Base-by-base conservation (phyloP, 805 yeast genomes). In the Metschnikowia henanensis region DNA sequence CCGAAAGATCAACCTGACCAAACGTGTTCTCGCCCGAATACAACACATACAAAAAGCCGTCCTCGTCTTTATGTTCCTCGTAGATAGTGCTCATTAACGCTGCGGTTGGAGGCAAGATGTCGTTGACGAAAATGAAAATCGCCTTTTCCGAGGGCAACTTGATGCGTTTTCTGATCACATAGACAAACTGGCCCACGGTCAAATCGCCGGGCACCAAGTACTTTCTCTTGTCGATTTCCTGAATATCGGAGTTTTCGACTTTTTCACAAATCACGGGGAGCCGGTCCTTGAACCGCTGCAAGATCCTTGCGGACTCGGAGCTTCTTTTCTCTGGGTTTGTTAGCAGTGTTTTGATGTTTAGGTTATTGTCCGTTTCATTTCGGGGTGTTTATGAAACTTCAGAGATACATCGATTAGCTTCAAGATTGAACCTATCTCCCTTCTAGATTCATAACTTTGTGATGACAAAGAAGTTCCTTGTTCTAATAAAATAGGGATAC, bases 21-120 rank as follows among this genome's bases (percentile, higher is more conserved):
- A 94, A 94, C 6, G 99, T 94, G 70, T 94, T 94, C 69, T 94
- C 99, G 37, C 99, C 98, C 6, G 97, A 87, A 72, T 92, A 92
- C 51, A 95, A 80, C 52, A 94, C 92, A 69, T 94, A 94, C 61
- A 94, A 80, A 68, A 94, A 94, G 29, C 99, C 99, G 65, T 94
- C 99, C 61, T 92, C 92, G 63, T 94, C 99, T 71, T 90, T 90
- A 69, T 94, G 96, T 66, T 94, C 97, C 59, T 91, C 95, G 62
- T 94, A 94, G 52, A 94, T 86, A 19, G 94, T 79, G 57, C 95
- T 85, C 94, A 94, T 89, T 55, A 94, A 78, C 15, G 98, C 96
- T 17, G 98, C 97, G 3, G 99, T 94, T 36, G 98, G 98, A 9
- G 99, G 99, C 56, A 94, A 77, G 45, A 94, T 90, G 65, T 94